Evolutionary conservation across 2,329 filamentous ascomycete genomes (phyloP).

Genomic region (Hypocreales sp.): DNA sequence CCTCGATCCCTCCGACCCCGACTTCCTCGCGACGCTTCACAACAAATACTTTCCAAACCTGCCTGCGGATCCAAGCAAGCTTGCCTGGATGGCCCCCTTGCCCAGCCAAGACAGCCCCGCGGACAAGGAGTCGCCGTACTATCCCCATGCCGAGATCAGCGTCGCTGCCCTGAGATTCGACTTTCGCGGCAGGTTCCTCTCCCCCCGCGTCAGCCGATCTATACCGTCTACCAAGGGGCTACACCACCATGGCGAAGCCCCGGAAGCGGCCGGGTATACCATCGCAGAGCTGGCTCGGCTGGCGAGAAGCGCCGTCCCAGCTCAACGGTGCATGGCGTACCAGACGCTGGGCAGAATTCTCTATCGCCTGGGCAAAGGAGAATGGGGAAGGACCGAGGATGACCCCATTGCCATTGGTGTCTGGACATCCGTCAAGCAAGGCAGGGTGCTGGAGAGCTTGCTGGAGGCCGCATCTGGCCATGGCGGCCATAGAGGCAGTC

Average conservation of each 20-base stretch:
- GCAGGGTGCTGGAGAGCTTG: slow-evolving; percentile 61
- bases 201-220: slow-evolving; percentile 56
- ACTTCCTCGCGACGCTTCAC: slow-evolving; percentile 76
- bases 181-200: slow-evolving; percentile 66
- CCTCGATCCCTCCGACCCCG: slow-evolving; percentile 67
- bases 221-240: slow-evolving; percentile 68
- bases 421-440: slow-evolving; percentile 68
- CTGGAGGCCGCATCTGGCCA: slow-evolving; percentile 59
- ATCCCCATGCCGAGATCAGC: slow-evolving; percentile 59
- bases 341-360: slow-evolving; percentile 79
- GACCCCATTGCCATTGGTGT: slow-evolving; percentile 57
- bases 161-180: slow-evolving; percentile 75
- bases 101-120: slow-evolving; percentile 48
- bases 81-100: slow-evolving; percentile 78
- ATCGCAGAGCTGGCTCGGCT: slow-evolving; percentile 72
- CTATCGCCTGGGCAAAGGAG: slow-evolving; percentile 63
- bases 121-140: slow-evolving; percentile 63
- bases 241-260: slow-evolving; percentile 86
- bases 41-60: slow-evolving; percentile 87
- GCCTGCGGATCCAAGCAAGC: slow-evolving; percentile 66
- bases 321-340: slow-evolving; percentile 81
- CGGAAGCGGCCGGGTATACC: slow-evolving; percentile 89
- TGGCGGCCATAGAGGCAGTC: slow-evolving; percentile 60
- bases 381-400: slow-evolving; percentile 44
- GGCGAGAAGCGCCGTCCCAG: slow-evolving; percentile 65